Base-by-base conservation (phyloP, 2,329 filamentous ascomycete genomes). In the Teratosphaeria destructans region DNA sequence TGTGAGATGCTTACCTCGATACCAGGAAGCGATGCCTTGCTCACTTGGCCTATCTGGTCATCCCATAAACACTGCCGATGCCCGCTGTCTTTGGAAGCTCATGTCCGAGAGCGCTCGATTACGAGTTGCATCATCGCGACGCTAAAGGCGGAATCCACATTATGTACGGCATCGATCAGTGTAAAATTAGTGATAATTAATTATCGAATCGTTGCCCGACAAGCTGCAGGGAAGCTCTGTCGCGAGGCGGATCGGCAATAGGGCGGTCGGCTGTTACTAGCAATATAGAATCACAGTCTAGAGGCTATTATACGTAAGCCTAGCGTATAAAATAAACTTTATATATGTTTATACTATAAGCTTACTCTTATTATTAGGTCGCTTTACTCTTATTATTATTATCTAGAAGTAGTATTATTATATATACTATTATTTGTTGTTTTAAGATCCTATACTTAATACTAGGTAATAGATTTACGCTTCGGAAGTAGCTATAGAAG, bases 181-280 rank as follows among this genome's bases (percentile, higher is more conserved):
- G 16, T 43, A 23, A n/a, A n/a, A 47, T n/a, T 47, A 47, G 6
- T 19, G 2, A 47, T n/a, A 19, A 47, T 6, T 32, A 7, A 32
- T 32, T 3, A 32, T 32, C 29, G 23, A 23, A 32, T 32, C 29
- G 7, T 7, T 49, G 43, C 19, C 43, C 8, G 43, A 49, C 43
- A 19, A 49, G 43, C 37, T 43, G 2, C 37, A 49, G 3, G 16
- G 10, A 23, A n/a, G 54, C 53, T 57, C 59, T 58, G 60, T 60
- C 57, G 60, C 58, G 47, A 62, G 58, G 60, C 60, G 53, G 58
- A 54, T 55, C 53, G 47, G 23, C 52, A 52, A 62, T 62, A 23
- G 23, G 23, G 23, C 23, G 23, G 23, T 23, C 23, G 23, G 23
- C 23, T 23, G 2, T 23, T 23, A 2, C 23, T 23, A 23, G 23